Base-by-base conservation (phyloP, 2,329 filamentous ascomycete species). In the Pseudogymnoascus verrucosus region DNA sequence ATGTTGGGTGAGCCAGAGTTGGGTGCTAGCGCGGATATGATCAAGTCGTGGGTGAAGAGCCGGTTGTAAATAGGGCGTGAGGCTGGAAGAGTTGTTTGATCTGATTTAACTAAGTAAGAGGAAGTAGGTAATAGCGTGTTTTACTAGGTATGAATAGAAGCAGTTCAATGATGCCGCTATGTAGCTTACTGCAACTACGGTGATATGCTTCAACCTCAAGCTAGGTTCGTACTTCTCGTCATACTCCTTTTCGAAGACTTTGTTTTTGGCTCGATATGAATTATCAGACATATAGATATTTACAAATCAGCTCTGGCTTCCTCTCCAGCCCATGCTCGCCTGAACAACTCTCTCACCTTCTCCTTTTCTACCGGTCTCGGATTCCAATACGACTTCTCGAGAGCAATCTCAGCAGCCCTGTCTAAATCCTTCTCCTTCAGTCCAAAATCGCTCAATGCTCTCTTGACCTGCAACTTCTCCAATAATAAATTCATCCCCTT, bases 241-340 rank as follows among this genome's bases (percentile, higher is more conserved):
- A 34, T 34, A 34, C 7, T 34, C 31, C 7, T 34, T 34, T 34
- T 34, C 10, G 31, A 34, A 34, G 31, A 34, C 10, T 34, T 34
- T 31, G 19, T 11, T 11, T 34, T 34, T 34, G 31, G 31, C 26
- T 8, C 11, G 10, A 34, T 34, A 34, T 34, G 31, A 34, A 11
- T 34, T 11, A 11, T 34, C 31, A 8, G 31, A 34, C 8, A 34
- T 31, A 31, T 34, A 34, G 34, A 39, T n/a, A 39, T 39, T n/a
- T 75, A 84, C 68, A 83, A 71, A 72, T 84, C 77, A n/a, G 77
- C 78, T 64, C 74, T 77, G 7, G 83, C 83, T 28, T 78, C 77
- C 68, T 87, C 84, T 2, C 84, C 85, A 63, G 82, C 82, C 80
- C 82, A 86, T n/a, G 82, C 82, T 62, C 84, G 76, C 63, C 84